Base-by-base conservation (phyloP, 1,284 basidiomycete genomes). In the Cronartium ribicola region DNA sequence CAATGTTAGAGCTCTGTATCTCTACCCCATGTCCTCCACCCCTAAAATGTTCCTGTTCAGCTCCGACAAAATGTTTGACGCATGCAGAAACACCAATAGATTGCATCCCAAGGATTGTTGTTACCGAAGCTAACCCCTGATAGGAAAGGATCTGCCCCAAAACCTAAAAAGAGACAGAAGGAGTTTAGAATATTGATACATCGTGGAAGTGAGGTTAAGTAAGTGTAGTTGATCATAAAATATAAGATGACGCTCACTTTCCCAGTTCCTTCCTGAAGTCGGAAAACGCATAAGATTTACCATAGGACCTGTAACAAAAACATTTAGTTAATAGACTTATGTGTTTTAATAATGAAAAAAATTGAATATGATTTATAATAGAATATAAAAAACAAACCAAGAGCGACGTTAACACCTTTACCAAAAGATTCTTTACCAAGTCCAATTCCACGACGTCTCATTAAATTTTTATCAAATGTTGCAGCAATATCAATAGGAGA, bases 21-120 rank as follows among this genome's bases (percentile, higher is more conserved):
- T 61, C 41, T 55, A 17, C 63, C 4, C 22, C 20, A 43, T 59
- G 69, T 55, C 64, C 66, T 7, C 73, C 66, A 4, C 66, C 73
- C 46, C 80, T 78, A 76, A 78, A 79, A 64, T 79, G 78, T 63
- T 81, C 80, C 76, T 80, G 80, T 71, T 81, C 79, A 70, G 80
- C 79, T 66, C 59, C 73, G 65, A 79, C 75, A 70, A 77, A 80
- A 71, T 81, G 80, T 76, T 81, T 81, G 57, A 78, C 62, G 14
- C 70, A 77, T 7, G 80, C 79, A 68, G 79, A 78, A 3, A 80
- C 79, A 65, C 79, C 78, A 13, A 75, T 72, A n/a, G 75, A 75
- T 74, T 81, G 80, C 4, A 79, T 76, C 40, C 78, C 80, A 14
- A 76, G 77, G 13, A 80, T 77, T 2, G 77, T 78, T 48, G 77